Conservation (phyloP, 192 early-diverging fungal species). For the Obelidium mucronatum region DNA sequence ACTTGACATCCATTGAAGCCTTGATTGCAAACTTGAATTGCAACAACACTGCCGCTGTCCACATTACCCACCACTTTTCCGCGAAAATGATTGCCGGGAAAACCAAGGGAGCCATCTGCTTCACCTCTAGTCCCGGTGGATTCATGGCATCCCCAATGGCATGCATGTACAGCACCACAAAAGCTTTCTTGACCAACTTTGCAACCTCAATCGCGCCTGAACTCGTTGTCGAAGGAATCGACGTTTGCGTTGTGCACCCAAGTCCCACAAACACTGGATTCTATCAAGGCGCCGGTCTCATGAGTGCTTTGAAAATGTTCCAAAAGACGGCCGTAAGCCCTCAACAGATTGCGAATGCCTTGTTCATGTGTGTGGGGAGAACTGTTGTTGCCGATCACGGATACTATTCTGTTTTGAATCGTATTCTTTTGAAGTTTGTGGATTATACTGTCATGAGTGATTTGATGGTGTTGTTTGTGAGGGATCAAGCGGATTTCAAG, state of each 20-base stretch:
- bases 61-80: conserved; percentile 62
- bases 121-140: conserved; percentile 62
- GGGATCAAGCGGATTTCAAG: conserved; percentile 56
- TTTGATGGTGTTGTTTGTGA: conserved; percentile 55
- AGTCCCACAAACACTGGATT: conserved; percentile 63
- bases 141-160: conserved; percentile 62
- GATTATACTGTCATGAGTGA: conserved; percentile 68
- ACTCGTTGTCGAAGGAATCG: conserved; percentile 53
- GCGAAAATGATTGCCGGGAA: conserved; percentile 44
- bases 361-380: conserved; percentile 60
- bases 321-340: conserved; percentile 53
- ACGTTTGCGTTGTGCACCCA: conserved; percentile 53
- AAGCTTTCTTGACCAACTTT: conserved; percentile 58
- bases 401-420: conserved; percentile 52
- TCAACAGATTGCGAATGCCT: conserved; percentile 61
- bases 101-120: conserved; percentile 39
- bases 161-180: conserved; percentile 55
- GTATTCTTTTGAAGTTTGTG: conserved; percentile 56
- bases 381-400: conserved; percentile 58
- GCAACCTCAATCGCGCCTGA: conserved; percentile 64
- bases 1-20: conserved; percentile 44
- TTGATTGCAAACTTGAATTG: conserved; percentile 59
- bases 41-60: conserved; percentile 58
- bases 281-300: conserved; percentile 59
- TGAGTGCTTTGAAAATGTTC: conserved; percentile 39